Base-by-base conservation (phyloP, 1,284 basidiomycete genomes). In the Vanrija sp. region DNA sequence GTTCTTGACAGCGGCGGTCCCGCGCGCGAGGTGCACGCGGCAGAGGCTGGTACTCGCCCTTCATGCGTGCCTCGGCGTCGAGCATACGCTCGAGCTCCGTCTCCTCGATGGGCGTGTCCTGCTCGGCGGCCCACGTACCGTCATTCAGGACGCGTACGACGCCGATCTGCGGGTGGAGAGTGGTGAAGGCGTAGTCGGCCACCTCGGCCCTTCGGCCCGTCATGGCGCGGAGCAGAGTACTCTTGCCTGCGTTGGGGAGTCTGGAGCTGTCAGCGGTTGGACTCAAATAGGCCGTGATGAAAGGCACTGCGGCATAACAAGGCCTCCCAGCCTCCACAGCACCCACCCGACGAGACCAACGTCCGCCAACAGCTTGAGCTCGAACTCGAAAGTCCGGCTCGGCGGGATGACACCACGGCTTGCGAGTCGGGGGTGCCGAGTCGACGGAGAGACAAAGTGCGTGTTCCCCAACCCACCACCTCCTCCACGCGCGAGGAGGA, bases 321-420 rank as follows among this genome's bases (percentile, higher is more conserved):
- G n/a, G n/a, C n/a, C n/a, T n/a, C n/a, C n/a, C n/a, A n/a, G n/a
- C 0, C 95, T n/a, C n/a, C n/a, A 27, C 25, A 8, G 2, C 3
- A 27, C 25, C 12, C 6, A 27, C 25, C 31, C 96, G 4, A 99
- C 94, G 12, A 99, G 78, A 0, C 93, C 96, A 20, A 98, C 82
- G 71, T 99, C 95, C 0, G 94, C 92, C 2, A 95, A 80, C 6
- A 94, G 82, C 73, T 98, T 98, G 63, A 98, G 86, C 73, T 97
- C 95, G n/a, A 99, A 81, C 37, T 85, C 82, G 20, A 98, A 81
- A 1, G 87, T 87, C 57, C 94, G 77, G 8, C 85, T 83, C 62
- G 94, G 87, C 7, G 95, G 95, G 4, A 84, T 82, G 7, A 83
- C 80, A 0, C 96, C 95, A 23, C 85, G 81, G 4, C 86, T 85